phyloP scores from a whole-genome alignment of 768 basidiomycete genomes.

The Mycena maculata region DNA sequence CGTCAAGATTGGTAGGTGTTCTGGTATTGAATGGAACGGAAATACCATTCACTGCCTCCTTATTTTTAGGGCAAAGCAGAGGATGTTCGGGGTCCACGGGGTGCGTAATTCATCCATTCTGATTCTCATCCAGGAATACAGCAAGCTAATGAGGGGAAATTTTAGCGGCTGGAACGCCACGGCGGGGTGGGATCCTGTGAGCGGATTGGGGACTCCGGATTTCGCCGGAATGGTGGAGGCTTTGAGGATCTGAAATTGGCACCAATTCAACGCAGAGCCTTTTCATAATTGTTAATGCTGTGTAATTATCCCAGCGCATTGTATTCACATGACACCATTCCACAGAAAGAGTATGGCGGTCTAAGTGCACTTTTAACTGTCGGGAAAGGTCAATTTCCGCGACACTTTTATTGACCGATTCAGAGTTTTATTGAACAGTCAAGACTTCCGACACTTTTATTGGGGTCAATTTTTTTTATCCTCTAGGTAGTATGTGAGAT shows the following conservation, averaged over 20 bases:
- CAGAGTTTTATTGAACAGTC: too few species aligned
- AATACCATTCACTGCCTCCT: constrained; percentile 3
- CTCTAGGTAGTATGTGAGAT: too few species aligned
- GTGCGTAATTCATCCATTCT: constrained; percentile 10
- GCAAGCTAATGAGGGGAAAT: background rate
- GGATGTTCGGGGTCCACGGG: constrained; percentile 17
- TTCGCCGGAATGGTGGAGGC: constrained; percentile 15
- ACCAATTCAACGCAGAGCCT: too few species aligned
- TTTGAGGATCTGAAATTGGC: constrained; percentile 21
- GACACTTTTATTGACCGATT: too few species aligned
- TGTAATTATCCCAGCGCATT: constrained; percentile 4
- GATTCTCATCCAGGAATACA: background rate
- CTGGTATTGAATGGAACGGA: constrained; percentile 7
- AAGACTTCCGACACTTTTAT: too few species aligned
- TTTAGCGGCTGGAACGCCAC: constrained; percentile 10
- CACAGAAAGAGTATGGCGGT: background rate
- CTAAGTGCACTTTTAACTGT: too few species aligned
- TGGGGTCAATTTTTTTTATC: too few species aligned
- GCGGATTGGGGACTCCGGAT: constrained; percentile 22
- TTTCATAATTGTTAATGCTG: constrained; percentile 1
- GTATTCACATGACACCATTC: background rate
- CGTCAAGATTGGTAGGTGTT: constrained; percentile 10
- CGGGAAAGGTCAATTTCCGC: too few species aligned
- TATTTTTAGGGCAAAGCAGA: constrained; percentile 20
- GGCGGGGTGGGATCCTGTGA: constrained; percentile 18